A percentile compares a stretch with the other conserved stretches of the same genome.
phyloP scores from a whole-genome alignment of 148 eudicot species.

The Rhododendron henanense region DNA sequence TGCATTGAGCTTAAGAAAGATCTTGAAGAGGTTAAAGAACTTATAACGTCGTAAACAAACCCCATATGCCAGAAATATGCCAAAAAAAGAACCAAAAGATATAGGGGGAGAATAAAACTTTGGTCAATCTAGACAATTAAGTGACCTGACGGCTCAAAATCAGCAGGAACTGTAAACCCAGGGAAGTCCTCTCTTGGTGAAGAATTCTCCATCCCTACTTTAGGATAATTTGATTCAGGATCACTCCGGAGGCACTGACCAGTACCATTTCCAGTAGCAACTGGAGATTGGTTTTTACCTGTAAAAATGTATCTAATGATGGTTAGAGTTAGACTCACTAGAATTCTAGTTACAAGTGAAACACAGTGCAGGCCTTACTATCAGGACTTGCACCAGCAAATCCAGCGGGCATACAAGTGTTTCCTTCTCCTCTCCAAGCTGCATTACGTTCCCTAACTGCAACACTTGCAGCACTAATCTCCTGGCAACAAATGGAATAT shows the following conservation, averaged over 20 bases:
- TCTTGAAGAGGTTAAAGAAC: background rate
- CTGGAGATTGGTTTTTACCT: slow-evolving; percentile 35
- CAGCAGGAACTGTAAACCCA: slow-evolving; percentile 47
- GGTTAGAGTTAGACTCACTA: slow-evolving; percentile 3
- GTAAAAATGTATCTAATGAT: background rate
- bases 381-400: slow-evolving; percentile 39
- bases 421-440: slow-evolving; percentile 45
- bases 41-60: background rate
- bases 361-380: slow-evolving; percentile 39
- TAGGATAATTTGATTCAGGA: slow-evolving; percentile 27
- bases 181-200: slow-evolving; percentile 55
- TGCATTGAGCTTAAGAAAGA: background rate
- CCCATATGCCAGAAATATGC: background rate
- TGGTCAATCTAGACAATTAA: slow-evolving; percentile 5
- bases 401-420: slow-evolving; percentile 35
- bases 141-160: slow-evolving; percentile 39
- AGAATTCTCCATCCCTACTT: slow-evolving; percentile 17
- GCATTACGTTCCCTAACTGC: slow-evolving; percentile 42
- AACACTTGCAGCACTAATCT: slow-evolving; percentile 39
- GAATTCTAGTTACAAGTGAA: slow-evolving; percentile 7
- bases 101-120: background rate
- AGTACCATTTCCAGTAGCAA: slow-evolving; percentile 23
- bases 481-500: slow-evolving; percentile 36
- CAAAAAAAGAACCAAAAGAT: background rate
- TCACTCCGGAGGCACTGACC: slow-evolving; percentile 25